Conservation (phyloP, 306 rosid species). For the Cicer cuneatum region DNA sequence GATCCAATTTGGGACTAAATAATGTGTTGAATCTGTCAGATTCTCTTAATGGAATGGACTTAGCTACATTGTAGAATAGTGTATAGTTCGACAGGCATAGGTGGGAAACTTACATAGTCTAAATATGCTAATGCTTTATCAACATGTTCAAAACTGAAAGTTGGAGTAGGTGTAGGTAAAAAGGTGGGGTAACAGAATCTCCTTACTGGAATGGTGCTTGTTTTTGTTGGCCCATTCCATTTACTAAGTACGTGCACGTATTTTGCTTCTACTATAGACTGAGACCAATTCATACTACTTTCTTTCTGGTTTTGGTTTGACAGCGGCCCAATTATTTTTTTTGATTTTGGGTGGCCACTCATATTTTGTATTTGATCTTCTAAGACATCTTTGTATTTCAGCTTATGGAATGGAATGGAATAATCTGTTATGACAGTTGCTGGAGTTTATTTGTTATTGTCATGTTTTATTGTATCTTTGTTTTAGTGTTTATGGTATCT, state of each 20-base stretch:
- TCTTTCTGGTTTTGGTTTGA: conserved; percentile 8
- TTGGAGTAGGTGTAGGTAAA: conserved; percentile 48
- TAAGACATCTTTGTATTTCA: conserved; percentile 8
- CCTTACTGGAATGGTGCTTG: conserved; percentile 66
- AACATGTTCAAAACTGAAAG: conserved; percentile 32
- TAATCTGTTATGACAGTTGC: not conserved
- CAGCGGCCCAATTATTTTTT: conserved; percentile 48
- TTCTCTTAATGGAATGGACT: conserved; percentile 32
- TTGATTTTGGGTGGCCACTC: conserved; percentile 49
- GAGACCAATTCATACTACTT: conserved; percentile 35
- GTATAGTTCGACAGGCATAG: conserved; percentile 50
- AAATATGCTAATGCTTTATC: conserved; percentile 47
- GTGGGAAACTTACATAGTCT: conserved; percentile 39
- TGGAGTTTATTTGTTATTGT: not conserved
- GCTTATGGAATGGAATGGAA: conserved; percentile 25
- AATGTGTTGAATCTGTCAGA: conserved; percentile 35
- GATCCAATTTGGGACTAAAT: conserved; percentile 20
- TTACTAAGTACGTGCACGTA: conserved; percentile 23
- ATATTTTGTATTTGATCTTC: conserved; percentile 21
- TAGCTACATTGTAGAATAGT: conserved; percentile 49
- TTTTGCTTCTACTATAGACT: conserved; percentile 34
- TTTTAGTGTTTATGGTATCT: too few species aligned
- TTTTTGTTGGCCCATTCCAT: conserved; percentile 70
- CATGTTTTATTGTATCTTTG: not conserved
- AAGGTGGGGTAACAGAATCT: conserved; percentile 50